phyloP scores from a whole-genome alignment of 2,329 filamentous ascomycete species.

The Leptoxyphium fumago region DNA sequence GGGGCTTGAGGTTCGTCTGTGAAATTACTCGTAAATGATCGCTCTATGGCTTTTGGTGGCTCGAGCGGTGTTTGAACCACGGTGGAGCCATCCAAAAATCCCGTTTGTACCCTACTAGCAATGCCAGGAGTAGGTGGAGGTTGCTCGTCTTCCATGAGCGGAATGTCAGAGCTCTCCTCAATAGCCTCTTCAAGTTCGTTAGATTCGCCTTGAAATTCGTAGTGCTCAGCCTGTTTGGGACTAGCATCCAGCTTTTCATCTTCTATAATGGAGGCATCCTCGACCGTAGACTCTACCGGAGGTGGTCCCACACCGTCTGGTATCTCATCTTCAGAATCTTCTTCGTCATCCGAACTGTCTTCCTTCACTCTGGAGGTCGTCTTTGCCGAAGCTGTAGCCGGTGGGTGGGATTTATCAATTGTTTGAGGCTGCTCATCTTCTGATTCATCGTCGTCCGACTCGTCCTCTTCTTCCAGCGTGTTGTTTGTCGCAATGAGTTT shows the following conservation, averaged over 20 bases:
- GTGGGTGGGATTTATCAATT: no score
- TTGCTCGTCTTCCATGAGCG: conserved; percentile 27
- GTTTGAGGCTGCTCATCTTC: background rate
- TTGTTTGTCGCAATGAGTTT: conserved; percentile 1
- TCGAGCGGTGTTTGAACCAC: background rate
- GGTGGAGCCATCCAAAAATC: background rate
- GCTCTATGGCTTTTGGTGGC: conserved; percentile 5
- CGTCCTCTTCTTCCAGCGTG: conserved; percentile 1
- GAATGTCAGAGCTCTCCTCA: conserved; percentile 26
- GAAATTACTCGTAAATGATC: conserved; percentile 20
- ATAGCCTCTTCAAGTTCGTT: conserved; percentile 32
- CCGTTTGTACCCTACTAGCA: conserved; percentile 5
- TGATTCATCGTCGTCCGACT: conserved; percentile 1
- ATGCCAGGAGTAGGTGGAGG: conserved; percentile 14
- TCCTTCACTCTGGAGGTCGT: no score
- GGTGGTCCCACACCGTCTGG: conserved; percentile 24
- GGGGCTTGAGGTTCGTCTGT: conserved; percentile 9
- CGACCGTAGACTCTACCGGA: conserved; percentile 22
- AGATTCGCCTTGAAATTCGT: conserved; percentile 33
- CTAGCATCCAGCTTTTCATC: conserved; percentile 14
- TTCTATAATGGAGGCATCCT: conserved; percentile 8
- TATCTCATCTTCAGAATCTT: conserved; percentile 17
- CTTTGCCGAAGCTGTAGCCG: no score
- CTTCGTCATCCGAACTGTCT: background rate
- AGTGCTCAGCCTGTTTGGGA: conserved; percentile 18